Evolutionary conservation across 176 grass and related monocot species (phyloP).

Genomic region (Paspalum vaginatum): DNA sequence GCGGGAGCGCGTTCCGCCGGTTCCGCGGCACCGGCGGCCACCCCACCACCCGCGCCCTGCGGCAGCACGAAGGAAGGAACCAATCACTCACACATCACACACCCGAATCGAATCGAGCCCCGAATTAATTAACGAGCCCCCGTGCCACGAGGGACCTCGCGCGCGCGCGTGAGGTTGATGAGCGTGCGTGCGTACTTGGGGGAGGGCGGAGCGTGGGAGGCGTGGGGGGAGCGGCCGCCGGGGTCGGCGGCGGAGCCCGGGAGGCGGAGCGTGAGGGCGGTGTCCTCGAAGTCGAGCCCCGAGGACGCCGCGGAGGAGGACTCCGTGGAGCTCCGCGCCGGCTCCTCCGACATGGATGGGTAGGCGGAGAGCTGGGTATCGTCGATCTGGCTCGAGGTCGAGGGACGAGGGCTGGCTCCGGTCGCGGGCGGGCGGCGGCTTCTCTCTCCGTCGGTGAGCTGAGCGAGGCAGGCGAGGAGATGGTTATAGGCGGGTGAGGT

Average conservation of each 20-base stretch:
- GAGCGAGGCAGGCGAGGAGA: not conserved
- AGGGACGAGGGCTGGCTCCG: not conserved
- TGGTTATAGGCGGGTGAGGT: constrained; percentile 47
- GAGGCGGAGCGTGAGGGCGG: constrained; percentile 68
- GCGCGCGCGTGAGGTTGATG: not conserved
- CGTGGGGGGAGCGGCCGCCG: constrained; percentile 34
- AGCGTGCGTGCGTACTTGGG: constrained; percentile 42
- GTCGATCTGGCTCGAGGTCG: no score
- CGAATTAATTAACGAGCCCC: not conserved
- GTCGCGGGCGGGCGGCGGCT: not conserved
- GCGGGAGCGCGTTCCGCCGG: constrained; percentile 55
- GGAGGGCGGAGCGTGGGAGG: constrained; percentile 36
- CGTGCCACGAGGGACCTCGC: not conserved
- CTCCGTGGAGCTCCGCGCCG: constrained; percentile 83
- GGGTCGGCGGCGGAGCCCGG: constrained; percentile 47
- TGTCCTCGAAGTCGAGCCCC: constrained; percentile 84
- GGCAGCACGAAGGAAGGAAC: not conserved
- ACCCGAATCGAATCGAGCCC: not conserved
- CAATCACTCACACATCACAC: not conserved
- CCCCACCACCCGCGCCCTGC: constrained; percentile 73
- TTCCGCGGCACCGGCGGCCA: constrained; percentile 79
- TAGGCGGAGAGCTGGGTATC: not conserved
- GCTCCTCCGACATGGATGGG: constrained; percentile 63
- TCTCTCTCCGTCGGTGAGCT: constrained; percentile 15
- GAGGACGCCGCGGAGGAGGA: constrained; percentile 60